Conservation (phyloP, 495 filamentous ascomycete genomes). For the Tuber umbilicatum region DNA sequence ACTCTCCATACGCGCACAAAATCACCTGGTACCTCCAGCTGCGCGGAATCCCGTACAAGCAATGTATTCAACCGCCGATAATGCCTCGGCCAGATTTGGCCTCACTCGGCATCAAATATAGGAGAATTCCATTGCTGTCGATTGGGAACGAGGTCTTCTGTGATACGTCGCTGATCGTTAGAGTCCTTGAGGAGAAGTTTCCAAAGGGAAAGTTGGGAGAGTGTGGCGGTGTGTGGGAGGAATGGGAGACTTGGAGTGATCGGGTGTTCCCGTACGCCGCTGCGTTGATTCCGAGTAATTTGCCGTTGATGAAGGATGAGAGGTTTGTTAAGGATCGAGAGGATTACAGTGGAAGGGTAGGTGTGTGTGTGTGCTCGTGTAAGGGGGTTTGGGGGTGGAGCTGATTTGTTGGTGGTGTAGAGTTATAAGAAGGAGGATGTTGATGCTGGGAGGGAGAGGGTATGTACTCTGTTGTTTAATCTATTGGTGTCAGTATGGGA, state of each 20-base stretch:
- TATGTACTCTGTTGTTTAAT: not conserved
- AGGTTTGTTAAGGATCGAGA: conserved; percentile 52
- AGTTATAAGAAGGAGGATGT: conserved; percentile 42
- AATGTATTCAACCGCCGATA: conserved; percentile 51
- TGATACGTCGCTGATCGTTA: conserved; percentile 56
- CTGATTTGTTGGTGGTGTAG: conserved; percentile 13
- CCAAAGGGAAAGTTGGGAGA: conserved; percentile 39
- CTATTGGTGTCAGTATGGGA: too few relatives aligned
- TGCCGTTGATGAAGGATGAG: conserved; percentile 49
- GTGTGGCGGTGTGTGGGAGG: conserved; percentile 34
- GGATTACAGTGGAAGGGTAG: conserved; percentile 43
- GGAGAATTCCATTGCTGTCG: conserved; percentile 58
- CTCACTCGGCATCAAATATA: conserved; percentile 54
- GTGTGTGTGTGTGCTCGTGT: conserved; percentile 11
- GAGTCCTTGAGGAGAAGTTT: conserved; percentile 51
- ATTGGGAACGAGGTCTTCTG: conserved; percentile 54
- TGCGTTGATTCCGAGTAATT: conserved; percentile 47
- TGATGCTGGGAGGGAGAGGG: conserved; percentile 26
- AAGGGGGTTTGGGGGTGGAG: conserved; percentile 17
- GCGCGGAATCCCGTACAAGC: conserved; percentile 51
- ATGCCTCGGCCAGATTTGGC: conserved; percentile 56
- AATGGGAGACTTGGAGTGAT: conserved; percentile 44
- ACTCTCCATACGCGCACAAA: conserved; percentile 55
- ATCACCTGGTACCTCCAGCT: conserved; percentile 57
- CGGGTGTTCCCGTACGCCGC: conserved; percentile 49